These are phyloP conservation scores for Globisporangium sylvaticum DNA, from an alignment of 352 stramenopile species.

Conservation along the genomic window DNA sequence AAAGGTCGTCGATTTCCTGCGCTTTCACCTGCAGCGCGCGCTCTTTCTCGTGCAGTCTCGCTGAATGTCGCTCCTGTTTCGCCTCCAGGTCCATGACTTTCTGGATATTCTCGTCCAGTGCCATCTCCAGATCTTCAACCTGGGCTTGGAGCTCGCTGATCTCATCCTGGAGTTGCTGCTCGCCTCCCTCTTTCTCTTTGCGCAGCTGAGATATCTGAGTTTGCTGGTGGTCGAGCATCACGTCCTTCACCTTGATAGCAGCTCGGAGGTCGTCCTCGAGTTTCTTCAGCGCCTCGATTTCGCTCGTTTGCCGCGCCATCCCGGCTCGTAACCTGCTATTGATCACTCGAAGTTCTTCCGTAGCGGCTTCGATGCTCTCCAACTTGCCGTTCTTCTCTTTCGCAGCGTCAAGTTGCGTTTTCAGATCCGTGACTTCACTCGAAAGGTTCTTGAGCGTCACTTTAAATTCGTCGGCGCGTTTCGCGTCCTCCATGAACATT, in stretches of 20 bases:
- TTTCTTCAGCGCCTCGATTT: slow-evolving; percentile 25
- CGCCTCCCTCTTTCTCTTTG: slow-evolving; percentile 22
- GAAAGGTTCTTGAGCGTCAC: slow-evolving; percentile 28
- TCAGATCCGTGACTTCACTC: slow-evolving; percentile 22
- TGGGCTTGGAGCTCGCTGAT: slow-evolving; percentile 43
- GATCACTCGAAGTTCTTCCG: slow-evolving; percentile 22
- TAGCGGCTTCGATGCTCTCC: slow-evolving; percentile 17
- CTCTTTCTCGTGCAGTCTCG: slow-evolving; percentile 23
- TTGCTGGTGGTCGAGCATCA: slow-evolving; percentile 64
- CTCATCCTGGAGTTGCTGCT: slow-evolving; percentile 47
- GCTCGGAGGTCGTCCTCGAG: slow-evolving; percentile 52
- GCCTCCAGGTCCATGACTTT: slow-evolving; percentile 33
- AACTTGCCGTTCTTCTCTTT: slow-evolving; percentile 21
- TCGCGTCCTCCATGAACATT: slow-evolving; percentile 39
- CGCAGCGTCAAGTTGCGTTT: slow-evolving; percentile 28
- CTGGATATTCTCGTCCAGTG: slow-evolving; percentile 52
- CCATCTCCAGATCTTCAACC: slow-evolving; percentile 57
- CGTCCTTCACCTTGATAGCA: slow-evolving; percentile 63
- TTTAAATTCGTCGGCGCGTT: slow-evolving; percentile 40
- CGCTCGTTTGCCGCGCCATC: slow-evolving; percentile 20
- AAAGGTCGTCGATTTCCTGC: slow-evolving; percentile 22
- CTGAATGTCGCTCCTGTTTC: slow-evolving; percentile 24
- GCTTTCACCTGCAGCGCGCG: slow-evolving; percentile 9
- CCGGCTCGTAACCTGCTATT: slow-evolving; percentile 22
- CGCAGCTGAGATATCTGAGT: slow-evolving; percentile 49